Conservation (phyloP, 371 early-diverging fungal species). For the Mortierella sp. region DNA sequence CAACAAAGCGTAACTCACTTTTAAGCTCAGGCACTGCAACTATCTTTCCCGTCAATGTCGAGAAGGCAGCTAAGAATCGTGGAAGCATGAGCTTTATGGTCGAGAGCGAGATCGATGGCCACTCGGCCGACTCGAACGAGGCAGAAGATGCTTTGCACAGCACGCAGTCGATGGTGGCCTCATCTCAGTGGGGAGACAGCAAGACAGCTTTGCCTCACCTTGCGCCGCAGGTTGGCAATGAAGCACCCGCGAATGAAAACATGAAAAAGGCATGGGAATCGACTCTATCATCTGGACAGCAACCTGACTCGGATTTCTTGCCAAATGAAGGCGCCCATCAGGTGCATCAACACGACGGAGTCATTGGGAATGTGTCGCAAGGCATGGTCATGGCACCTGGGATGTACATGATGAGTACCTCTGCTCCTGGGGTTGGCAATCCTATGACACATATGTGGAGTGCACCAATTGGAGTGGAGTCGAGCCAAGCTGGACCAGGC, state of each 20-base stretch:
- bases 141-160: neutral
- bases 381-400: neutral
- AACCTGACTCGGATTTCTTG: neutral
- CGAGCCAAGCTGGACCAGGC: slow-evolving; percentile 16
- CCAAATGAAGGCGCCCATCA: neutral
- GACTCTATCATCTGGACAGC: neutral
- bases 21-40: slow-evolving; percentile 19
- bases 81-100: slow-evolving; percentile 57
- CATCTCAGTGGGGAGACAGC: slow-evolving; percentile 8
- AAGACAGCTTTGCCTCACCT: neutral
- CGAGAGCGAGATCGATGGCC: slow-evolving; percentile 42
- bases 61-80: slow-evolving; percentile 42
- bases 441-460: slow-evolving; percentile 24
- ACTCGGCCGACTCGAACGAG: neutral
- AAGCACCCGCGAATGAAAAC: neutral
- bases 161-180: neutral
- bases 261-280: slow-evolving; percentile 15
- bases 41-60: slow-evolving; percentile 40
- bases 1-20: slow-evolving; percentile 34
- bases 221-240: neutral
- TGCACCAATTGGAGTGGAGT: neutral
- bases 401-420: slow-evolving; percentile 12
- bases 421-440: slow-evolving; percentile 7
- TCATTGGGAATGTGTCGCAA: neutral
- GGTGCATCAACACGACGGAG: neutral